Base-by-base conservation (phyloP, 768 basidiomycete genomes). In the Termitomyces sp. region DNA sequence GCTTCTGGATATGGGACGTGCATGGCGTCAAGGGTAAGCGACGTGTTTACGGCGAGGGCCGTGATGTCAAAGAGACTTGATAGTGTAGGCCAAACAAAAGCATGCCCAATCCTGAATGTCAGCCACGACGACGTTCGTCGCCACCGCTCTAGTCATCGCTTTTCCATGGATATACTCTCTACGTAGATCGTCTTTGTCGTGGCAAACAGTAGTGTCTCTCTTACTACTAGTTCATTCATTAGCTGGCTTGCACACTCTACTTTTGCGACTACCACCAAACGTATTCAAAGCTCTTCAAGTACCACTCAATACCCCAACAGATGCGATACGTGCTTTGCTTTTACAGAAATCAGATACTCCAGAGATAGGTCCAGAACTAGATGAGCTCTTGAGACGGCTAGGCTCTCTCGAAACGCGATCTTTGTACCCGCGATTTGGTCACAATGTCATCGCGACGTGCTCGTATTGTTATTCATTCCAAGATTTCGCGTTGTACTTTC, bases 341-440 rank as follows among this genome's bases (percentile, higher is more conserved):
- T 62, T 78, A 4, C 72, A 70, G 54, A 61, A 54, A 1, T 80
- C 80, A 9, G 76, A 77, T 27, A 69, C 72, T 2, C 74, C 72
- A 53, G 67, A 69, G 33, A 51, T 89, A 6, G 82, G 82, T 3
- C 63, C 66, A 48, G 75, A 80, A 27, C 62, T 88, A 41, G 81
- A 86, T 41, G 67, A 68, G 33, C 73, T 91, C 39, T 69, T 91
- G 55, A 80, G 72, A 57, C 76, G 81, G 49, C 73, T 91, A 12
- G 76, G 77, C 33, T 78, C 81, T 20, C 80, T 81, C 63, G 88
- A 87, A 39, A 71, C 78, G 59, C 80, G 89, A 56, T 71, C 76
- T 0, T 66, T 80, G 47, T 91, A 89, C 65, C 63, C 66, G 62
- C 89, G 89, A 58, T 88, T 89, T 60, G 89, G 89, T 24, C 89